Base-by-base conservation (phyloP, 768 basidiomycete genomes). In the Suillus subluteus region DNA sequence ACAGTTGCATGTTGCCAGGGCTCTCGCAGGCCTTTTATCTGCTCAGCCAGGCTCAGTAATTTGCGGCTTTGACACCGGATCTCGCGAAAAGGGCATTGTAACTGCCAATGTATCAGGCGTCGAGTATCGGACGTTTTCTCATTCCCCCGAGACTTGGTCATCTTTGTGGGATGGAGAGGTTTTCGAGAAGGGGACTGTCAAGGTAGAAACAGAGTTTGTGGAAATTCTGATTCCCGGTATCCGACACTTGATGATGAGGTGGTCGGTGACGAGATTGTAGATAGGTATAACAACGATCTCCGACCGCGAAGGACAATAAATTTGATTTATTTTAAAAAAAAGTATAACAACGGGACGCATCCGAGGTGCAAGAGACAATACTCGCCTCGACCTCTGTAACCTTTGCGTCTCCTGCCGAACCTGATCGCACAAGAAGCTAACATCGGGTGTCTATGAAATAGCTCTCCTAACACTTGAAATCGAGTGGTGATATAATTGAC, bases 181-280 rank as follows among this genome's bases (percentile, higher is more conserved):
- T 8, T 82, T 81, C 55, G 67, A 66, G 52, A 74, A 73, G 41
- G 80, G 81, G 2, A 73, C 67, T 5, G 79, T 81, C 18, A 67
- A 76, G 43, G 79, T 80, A 4, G 65, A 72, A 3, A 67, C 73
- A 2, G 40, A 62, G 16, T 62, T 81, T 4, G 48, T 13, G 5
- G 26, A 66, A 18, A 1, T 26, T 26, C 9, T 11, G 9, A 0
- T 30, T 6, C 3, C 5, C 16, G 11, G 11, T 16, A 6, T 4
- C 1, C 9, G 1, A 30, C 9, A 18, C 40, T 59, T 59, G 15
- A 11, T 41, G 16, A 18, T 59, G 26, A 43, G 3, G 18, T 61
- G 59, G 59, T 43, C 59, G 8, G 59, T 61, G 41, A 43, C 26
- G 6, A 43, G 59, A 61, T 5, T 61, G 59, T 61, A 43, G 41